These are phyloP conservation scores for Brassica hybrid DNA, from an alignment of 441 rosid genomes.

Conservation along the genomic window DNA sequence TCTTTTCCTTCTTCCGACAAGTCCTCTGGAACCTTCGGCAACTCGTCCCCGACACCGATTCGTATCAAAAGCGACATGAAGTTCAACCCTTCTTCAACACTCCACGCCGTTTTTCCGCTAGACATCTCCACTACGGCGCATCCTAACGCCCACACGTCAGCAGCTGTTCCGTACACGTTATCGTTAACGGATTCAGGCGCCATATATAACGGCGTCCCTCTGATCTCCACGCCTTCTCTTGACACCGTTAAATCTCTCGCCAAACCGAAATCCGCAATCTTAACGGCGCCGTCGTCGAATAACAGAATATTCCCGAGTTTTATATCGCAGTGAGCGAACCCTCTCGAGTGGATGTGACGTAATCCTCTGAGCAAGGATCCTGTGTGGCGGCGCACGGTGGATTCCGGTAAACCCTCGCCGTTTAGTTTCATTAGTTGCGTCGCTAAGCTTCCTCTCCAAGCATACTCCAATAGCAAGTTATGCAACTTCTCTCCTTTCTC, in stretches of 20 bases:
- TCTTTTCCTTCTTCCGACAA: conserved; percentile 57
- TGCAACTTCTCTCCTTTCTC: conserved; percentile 53
- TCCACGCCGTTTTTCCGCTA: background rate
- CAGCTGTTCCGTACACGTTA: background rate
- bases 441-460: conserved; percentile 73
- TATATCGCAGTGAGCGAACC: conserved; percentile 83
- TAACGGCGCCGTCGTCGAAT: conserved; percentile 56
- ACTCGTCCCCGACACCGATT: conserved; percentile 33
- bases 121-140: conserved; percentile 1
- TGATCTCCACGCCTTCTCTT: conserved; percentile 6
- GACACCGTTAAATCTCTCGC: conserved; percentile 46
- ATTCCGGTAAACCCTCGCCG: conserved; percentile 54
- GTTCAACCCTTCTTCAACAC: background rate
- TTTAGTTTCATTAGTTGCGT: conserved; percentile 48
- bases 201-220: conserved; percentile 2
- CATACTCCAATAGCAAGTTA: conserved; percentile 77
- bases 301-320: conserved; percentile 76
- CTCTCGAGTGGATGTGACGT: conserved; percentile 60
- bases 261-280: conserved; percentile 85
- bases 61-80: conserved; percentile 3
- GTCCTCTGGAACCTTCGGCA: conserved; percentile 59
- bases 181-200: background rate
- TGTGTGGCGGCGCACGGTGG: conserved; percentile 47
- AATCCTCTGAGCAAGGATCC: conserved; percentile 69
- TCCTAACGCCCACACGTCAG: conserved; percentile 4